Conservation (phyloP, 2,329 filamentous ascomycete species). For the Apiospora phragmitis region DNA sequence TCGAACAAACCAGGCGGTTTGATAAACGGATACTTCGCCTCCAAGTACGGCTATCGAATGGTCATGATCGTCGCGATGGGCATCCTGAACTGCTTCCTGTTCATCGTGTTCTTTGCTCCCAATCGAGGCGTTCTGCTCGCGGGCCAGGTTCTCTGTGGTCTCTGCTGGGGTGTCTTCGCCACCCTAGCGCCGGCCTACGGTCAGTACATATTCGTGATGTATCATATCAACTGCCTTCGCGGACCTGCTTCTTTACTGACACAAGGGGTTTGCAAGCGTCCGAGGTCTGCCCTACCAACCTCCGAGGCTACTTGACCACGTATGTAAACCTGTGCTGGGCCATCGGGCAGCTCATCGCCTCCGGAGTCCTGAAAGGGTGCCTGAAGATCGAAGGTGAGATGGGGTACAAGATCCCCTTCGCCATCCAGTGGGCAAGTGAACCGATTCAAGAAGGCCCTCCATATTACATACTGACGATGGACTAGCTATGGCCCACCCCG, state of each 20-base stretch:
- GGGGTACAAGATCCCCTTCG: constrained; percentile 45
- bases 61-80: constrained; percentile 30
- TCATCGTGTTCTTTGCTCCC: constrained; percentile 30
- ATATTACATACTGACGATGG: background rate
- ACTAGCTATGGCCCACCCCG: constrained; percentile 40
- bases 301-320: constrained; percentile 40
- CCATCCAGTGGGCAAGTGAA: constrained; percentile 40
- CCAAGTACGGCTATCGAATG: constrained; percentile 30
- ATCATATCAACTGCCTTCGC: too few species aligned
- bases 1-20: constrained; percentile 23
- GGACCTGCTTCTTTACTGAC: background rate
- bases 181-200: constrained; percentile 34
- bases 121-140: constrained; percentile 24
- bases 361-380: constrained; percentile 40
- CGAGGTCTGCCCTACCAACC: constrained; percentile 33
- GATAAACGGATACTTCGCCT: constrained; percentile 30
- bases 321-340: constrained; percentile 50
- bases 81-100: constrained; percentile 29
- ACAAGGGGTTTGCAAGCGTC: constrained; percentile 17
- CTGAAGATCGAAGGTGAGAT: constrained; percentile 36
- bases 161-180: constrained; percentile 33
- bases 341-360: constrained; percentile 42
- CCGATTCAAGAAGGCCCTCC: too few species aligned
- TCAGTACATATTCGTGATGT: background rate
- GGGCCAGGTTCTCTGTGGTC: constrained; percentile 32